These are phyloP conservation scores for Talaromyces funiculosus DNA, from an alignment of 2,329 filamentous ascomycete species.

Conservation along the genomic window DNA sequence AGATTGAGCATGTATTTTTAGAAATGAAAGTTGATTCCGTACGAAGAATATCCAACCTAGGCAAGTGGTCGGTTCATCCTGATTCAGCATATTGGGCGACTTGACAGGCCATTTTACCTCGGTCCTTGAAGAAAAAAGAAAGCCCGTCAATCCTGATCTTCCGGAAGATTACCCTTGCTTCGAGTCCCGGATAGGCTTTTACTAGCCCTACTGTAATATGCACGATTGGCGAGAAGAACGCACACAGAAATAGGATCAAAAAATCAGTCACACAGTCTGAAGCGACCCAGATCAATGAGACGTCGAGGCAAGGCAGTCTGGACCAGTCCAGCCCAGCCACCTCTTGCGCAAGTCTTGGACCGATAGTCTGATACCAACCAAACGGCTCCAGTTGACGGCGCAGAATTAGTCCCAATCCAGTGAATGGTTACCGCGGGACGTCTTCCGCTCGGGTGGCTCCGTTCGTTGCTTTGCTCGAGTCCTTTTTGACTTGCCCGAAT, in stretches of 20 bases:
- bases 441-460: neutral
- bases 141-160: neutral
- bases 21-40: neutral
- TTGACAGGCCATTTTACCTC: neutral
- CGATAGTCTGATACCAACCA: neutral
- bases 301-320: neutral
- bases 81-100: neutral
- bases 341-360: neutral
- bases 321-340: conserved; percentile 1
- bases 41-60: neutral
- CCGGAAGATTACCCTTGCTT: neutral
- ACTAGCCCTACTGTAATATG: neutral
- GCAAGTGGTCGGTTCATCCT: neutral
- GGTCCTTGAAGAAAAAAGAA: neutral
- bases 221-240: neutral
- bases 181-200: neutral
- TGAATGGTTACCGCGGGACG: neutral
- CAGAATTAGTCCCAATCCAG: neutral
- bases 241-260: neutral
- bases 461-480: neutral
- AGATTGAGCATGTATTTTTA: neutral
- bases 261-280: too few relatives aligned
- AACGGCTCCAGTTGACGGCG: neutral
- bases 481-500: neutral
- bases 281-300: too few relatives aligned